phyloP scores from a whole-genome alignment of 352 stramenopile species.

The Phytopythium ostracodes region DNA sequence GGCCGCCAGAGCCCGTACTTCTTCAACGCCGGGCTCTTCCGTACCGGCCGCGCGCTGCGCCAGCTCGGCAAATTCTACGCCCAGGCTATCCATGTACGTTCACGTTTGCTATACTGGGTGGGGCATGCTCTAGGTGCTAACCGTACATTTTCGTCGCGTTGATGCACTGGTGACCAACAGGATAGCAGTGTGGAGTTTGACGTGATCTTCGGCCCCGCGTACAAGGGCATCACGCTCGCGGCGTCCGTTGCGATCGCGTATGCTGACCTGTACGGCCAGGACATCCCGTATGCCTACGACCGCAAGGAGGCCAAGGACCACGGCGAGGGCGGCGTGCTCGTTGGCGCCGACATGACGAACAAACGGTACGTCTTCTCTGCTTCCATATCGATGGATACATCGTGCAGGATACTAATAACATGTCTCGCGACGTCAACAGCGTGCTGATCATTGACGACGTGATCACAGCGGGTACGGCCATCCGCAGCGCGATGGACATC shows the following conservation, averaged over 20 bases:
- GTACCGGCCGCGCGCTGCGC: constrained; percentile 88
- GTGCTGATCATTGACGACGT: constrained; percentile 99
- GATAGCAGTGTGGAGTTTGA: constrained; percentile 94
- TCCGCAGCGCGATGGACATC: constrained; percentile 93
- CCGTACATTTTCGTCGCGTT: neutral
- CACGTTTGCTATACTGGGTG: neutral
- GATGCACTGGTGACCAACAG: constrained; percentile 26
- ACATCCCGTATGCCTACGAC: constrained; percentile 98
- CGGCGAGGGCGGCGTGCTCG: constrained; percentile 95
- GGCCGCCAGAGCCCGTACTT: constrained; percentile 98
- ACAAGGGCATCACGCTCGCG: constrained; percentile 99
- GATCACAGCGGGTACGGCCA: constrained; percentile 98
- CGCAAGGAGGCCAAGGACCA: constrained; percentile 99
- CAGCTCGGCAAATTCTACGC: constrained; percentile 95
- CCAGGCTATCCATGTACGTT: constrained; percentile 86
- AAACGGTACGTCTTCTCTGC: constrained; percentile 79
- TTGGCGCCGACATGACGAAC: constrained; percentile 92
- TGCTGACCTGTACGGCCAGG: constrained; percentile 85
- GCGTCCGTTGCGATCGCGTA: constrained; percentile 94
- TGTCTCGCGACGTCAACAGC: constrained; percentile 20
- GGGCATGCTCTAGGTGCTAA: neutral
- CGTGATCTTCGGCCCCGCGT: constrained; percentile 98
- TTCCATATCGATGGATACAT: neutral
- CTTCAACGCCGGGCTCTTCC: constrained; percentile 99
- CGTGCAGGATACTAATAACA: constrained; percentile 1